Conservation (phyloP, 2,329 filamentous ascomycete species). For the Drechslerella stenobrocha region DNA sequence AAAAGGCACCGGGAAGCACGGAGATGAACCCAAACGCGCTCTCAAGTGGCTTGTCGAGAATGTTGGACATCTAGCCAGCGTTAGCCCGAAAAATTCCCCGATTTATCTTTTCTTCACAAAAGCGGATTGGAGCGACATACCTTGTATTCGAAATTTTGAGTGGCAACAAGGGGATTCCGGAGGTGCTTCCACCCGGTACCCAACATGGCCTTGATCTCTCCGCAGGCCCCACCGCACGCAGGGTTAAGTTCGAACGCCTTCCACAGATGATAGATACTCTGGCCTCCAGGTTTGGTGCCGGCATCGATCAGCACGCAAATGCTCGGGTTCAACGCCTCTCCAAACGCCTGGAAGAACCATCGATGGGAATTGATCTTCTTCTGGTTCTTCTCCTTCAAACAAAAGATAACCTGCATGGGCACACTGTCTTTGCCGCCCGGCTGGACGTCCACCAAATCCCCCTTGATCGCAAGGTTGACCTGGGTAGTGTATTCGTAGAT, state of each 20-base stretch:
- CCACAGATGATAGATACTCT: conserved; percentile 97
- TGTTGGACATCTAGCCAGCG: conserved; percentile 77
- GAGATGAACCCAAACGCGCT: conserved; percentile 98
- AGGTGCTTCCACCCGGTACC: conserved; percentile 80
- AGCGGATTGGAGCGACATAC: conserved; percentile 12
- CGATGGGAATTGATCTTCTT: conserved; percentile 99
- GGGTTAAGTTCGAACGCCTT: conserved; percentile 97
- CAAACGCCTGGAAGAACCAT: conserved; percentile 99
- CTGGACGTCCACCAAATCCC: conserved; percentile 80
- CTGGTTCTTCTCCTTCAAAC: conserved; percentile 98
- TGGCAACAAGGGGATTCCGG: conserved; percentile 88
- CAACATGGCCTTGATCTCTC: conserved; percentile 99
- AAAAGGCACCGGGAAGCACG: conserved; percentile 94
- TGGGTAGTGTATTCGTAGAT: conserved; percentile 95
- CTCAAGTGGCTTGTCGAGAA: conserved; percentile 94
- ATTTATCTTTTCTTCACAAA: background rate
- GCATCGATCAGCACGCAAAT: conserved; percentile 96
- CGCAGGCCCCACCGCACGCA: conserved; percentile 95
- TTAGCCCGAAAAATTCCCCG: background rate
- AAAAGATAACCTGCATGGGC: conserved; percentile 95
- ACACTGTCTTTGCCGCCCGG: conserved; percentile 68
- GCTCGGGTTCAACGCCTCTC: conserved; percentile 86
- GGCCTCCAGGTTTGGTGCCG: conserved; percentile 88
- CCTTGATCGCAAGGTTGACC: conserved; percentile 85
- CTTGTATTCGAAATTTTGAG: conserved; percentile 99